These are phyloP conservation scores for Phytopythium cucurbitacearum DNA, from an alignment of 352 stramenopile species.

Conservation along the genomic window DNA sequence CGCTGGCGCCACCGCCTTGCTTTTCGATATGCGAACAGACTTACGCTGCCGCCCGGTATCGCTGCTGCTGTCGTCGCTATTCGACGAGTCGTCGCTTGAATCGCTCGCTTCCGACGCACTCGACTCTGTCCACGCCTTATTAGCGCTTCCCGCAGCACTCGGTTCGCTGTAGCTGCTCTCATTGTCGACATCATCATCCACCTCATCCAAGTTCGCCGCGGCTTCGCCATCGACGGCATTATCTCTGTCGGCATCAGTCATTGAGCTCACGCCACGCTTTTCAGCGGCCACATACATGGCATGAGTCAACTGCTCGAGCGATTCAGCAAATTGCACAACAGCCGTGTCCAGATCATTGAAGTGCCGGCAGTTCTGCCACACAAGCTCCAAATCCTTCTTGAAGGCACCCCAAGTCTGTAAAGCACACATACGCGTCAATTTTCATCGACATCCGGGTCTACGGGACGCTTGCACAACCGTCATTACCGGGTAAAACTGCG, in stretches of 20 bases:
- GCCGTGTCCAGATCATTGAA: conserved; percentile 78
- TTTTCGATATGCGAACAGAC: conserved; percentile 13
- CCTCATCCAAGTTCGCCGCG: background rate
- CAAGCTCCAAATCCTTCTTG: conserved; percentile 69
- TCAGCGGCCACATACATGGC: conserved; percentile 58
- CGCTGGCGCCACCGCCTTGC: conserved; percentile 11
- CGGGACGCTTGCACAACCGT: background rate
- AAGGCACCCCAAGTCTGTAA: conserved; percentile 71
- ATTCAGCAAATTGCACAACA: conserved; percentile 73
- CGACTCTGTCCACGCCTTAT: conserved; percentile 61
- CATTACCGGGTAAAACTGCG: conserved; percentile 41
- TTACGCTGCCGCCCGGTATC: conserved; percentile 16
- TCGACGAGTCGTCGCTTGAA: conserved; percentile 48
- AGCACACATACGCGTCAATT: conserved; percentile 9
- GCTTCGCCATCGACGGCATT: conserved; percentile 11
- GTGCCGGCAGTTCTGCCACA: conserved; percentile 81
- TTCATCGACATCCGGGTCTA: background rate
- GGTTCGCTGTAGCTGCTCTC: conserved; percentile 29
- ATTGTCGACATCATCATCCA: conserved; percentile 29
- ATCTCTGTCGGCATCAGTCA: conserved; percentile 26
- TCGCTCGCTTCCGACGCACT: conserved; percentile 59
- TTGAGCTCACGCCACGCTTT: conserved; percentile 39
- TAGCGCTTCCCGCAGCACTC: conserved; percentile 41
- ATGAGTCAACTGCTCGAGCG: conserved; percentile 58
- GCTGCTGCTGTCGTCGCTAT: conserved; percentile 39